phyloP scores from a whole-genome alignment of 2,329 filamentous ascomycete species.

The Aspergillus uvarum region DNA sequence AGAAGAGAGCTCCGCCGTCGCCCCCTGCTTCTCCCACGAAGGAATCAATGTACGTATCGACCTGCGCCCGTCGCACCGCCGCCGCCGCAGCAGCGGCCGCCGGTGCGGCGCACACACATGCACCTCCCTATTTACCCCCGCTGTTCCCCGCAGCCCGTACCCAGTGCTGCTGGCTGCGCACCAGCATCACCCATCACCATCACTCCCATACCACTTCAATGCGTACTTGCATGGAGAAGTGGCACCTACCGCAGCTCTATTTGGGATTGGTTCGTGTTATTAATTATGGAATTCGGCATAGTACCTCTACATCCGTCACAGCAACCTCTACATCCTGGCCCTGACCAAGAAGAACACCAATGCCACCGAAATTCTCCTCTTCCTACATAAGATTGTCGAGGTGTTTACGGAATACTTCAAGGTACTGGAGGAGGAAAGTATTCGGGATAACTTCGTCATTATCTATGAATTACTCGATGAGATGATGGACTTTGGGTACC shows the following conservation, averaged over 20 bases:
- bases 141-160: conserved; percentile 20
- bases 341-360: conserved; percentile 99
- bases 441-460: conserved; percentile 98
- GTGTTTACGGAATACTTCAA: conserved; percentile 99
- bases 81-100: not conserved
- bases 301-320: conserved; percentile 99
- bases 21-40: conserved; percentile 96
- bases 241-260: not conserved
- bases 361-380: conserved; percentile 95
- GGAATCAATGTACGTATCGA: conserved; percentile 80
- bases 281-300: conserved; percentile 37
- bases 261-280: not conserved
- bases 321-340: conserved; percentile 97
- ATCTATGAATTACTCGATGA: conserved; percentile 98
- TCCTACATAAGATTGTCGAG: conserved; percentile 96
- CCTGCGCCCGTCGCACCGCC: not conserved
- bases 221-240: not conserved
- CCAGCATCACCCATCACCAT: not conserved
- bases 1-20: conserved; percentile 96
- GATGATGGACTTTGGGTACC: conserved; percentile 99
- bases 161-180: not conserved
- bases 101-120: conserved; percentile 1
- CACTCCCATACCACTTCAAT: not conserved
- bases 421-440: conserved; percentile 96
- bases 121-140: conserved; percentile 8